Base-by-base conservation (phyloP, 192 early-diverging fungal genomes). In the Dimargaris xerosporica region DNA sequence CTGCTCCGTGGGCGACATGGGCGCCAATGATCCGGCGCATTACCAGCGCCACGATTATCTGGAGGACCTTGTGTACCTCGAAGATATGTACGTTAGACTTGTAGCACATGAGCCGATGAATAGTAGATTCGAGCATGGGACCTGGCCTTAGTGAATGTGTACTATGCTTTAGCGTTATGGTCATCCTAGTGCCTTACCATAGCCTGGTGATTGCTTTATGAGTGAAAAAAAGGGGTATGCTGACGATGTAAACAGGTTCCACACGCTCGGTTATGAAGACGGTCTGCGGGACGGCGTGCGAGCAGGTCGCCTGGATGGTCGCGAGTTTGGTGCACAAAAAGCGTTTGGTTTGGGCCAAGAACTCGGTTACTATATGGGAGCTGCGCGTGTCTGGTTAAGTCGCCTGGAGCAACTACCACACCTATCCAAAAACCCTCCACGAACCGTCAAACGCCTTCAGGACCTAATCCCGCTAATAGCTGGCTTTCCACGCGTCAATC, bases 31-130 rank as follows among this genome's bases (percentile, higher is more conserved):
- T 39, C 34, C 34, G 7, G 34, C 34, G 7, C 34, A 39, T 39
- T 39, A 39, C 34, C 34, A 39, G 34, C 34, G 34, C 34, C 34
- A 39, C 34, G 34, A 39, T 39, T 39, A 48, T 28, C 19, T 56
- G 31, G 29, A 39, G 31, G 54, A 56, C 26, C 54, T 56, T 10
- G 54, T 56, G 54, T 56, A 56, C 28, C 54, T 56, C 5, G 54
- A 56, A 39, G 54, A 56, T 28, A 56, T 56, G 54, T 56, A 28
- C n/a, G 54, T 56, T 19, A 2, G 10, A 17, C 16, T 28, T 7
- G 6, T 2, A 5, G 21, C 47, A 48, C 16, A 48, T 21, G 2
- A 48, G 2, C 11, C 21, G 19, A 2, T 48, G 47, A 48, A 21
- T 11, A 21, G 47, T 3, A 23, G 19, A 48, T 48, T 5, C 21